Conservation (phyloP, 768 basidiomycete genomes). For the Lentinula aciculospora region DNA sequence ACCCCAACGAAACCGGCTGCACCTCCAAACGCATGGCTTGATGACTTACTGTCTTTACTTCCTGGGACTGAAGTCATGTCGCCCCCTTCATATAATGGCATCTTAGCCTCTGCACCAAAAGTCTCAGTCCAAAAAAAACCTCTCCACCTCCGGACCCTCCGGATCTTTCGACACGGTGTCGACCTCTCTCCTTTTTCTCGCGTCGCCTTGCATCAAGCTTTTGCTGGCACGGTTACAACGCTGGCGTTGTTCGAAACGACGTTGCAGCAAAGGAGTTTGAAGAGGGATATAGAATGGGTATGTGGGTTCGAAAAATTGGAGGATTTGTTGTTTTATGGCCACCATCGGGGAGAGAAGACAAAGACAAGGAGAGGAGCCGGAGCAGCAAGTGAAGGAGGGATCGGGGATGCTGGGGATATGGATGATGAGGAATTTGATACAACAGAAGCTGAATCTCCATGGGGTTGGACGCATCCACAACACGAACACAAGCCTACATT, state of each 20-base stretch:
- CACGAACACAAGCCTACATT: neutral
- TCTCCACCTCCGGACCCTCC: neutral
- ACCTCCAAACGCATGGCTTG: neutral
- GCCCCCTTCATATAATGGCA: neutral
- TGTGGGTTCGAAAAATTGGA: neutral
- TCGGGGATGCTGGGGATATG: neutral
- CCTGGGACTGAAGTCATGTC: neutral
- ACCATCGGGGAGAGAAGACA: neutral
- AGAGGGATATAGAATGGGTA: neutral
- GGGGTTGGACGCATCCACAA: neutral
- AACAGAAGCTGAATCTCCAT: neutral
- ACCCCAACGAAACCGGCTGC: neutral
- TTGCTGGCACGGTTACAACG: neutral
- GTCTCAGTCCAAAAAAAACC: neutral
- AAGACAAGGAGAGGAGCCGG: neutral
- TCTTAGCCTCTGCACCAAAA: neutral
- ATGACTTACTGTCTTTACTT: neutral
- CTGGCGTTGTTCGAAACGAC: neutral
- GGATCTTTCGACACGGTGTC: neutral
- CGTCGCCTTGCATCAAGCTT: neutral
- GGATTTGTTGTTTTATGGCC: conserved; percentile 1
- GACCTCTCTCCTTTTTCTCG: neutral
- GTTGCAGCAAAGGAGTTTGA: neutral
- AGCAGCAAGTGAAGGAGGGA: neutral
- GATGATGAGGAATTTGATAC: neutral